Conservation (phyloP, 495 filamentous ascomycete species). For the Glonium stellatum region DNA sequence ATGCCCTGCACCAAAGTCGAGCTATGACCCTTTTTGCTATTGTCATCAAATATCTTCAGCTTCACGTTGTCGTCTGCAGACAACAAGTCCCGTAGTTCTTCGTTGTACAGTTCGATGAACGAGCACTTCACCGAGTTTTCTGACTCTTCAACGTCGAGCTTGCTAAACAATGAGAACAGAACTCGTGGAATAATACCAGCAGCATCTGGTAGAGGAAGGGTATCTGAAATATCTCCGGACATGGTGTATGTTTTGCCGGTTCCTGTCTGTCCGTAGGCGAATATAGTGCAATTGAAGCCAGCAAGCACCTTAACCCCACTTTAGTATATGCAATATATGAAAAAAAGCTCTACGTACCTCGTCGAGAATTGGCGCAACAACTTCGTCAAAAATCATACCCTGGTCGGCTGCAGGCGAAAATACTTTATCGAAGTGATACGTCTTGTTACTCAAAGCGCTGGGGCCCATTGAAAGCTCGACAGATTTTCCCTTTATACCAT, state of each 20-base stretch:
- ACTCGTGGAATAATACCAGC: slow-evolving; percentile 92
- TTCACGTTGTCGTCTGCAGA: slow-evolving; percentile 72
- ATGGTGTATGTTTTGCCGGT: slow-evolving; percentile 99
- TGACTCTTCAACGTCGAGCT: slow-evolving; percentile 66
- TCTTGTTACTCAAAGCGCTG: slow-evolving; percentile 87
- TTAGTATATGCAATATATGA: slow-evolving; percentile 5
- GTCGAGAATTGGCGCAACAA: slow-evolving; percentile 82
- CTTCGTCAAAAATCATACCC: slow-evolving; percentile 84
- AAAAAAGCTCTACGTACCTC: slow-evolving; percentile 54
- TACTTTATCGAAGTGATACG: slow-evolving; percentile 93
- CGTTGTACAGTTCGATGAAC: slow-evolving; percentile 97
- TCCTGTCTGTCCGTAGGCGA: slow-evolving; percentile 95
- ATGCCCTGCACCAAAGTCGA: slow-evolving; percentile 90
- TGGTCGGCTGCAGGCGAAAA: slow-evolving; percentile 96
- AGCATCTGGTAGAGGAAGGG: slow-evolving; percentile 73
- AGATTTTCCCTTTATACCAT: slow-evolving; percentile 73
- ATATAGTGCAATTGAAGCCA: slow-evolving; percentile 98
- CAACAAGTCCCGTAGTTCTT: slow-evolving; percentile 86
- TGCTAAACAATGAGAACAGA: slow-evolving; percentile 75
- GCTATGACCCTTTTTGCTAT: slow-evolving; percentile 67
- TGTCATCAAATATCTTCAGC: slow-evolving; percentile 93
- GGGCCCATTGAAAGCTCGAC: slow-evolving; percentile 90
- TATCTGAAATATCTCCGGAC: slow-evolving; percentile 93
- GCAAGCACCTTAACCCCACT: slow-evolving; percentile 64
- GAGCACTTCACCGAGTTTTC: slow-evolving; percentile 95